Base-by-base conservation (phyloP, 2,329 filamentous ascomycete genomes). In the Xylariaceae sp. region DNA sequence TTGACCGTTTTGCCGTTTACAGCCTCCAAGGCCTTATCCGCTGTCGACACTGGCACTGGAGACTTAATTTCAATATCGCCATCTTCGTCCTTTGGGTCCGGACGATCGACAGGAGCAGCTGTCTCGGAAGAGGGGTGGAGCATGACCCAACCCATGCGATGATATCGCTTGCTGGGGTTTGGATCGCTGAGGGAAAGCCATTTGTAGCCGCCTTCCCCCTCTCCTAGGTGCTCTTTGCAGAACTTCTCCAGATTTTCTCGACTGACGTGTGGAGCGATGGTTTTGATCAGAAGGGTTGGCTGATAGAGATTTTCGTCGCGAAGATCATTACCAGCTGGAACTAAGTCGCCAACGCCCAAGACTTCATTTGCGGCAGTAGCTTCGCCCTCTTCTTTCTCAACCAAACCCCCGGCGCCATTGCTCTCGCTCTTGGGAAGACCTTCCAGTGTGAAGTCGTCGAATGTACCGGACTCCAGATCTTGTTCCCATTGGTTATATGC, bases 111-210 rank as follows among this genome's bases (percentile, higher is more conserved):
- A 11, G 81, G 74, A 35, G 77, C 71, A 4, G 75, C 67, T 17
- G 76, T 72, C 42, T 94, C 87, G 1, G 85, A 74, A 12, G 81
- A 81, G 13, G 89, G 85, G 57, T 97, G 86, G 9, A 98, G 76
- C 77, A 97, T 93, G 46, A 98, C 94, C 91, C 94, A 98, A 17
- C 93, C 93, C 64, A 98, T 97, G 17, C 93, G 85, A 61, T 98
- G 93, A 59, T 90, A 98, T 49, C 95, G 86, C 69, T 98, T 98
- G 57, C 89, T 85, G 2, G 93, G 93, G 59, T 98, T 98, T 0
- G 93, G 93, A 56, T 98, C 93, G 52, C 90, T 96, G 37, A 98
- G 76, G 26, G 91, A 97, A 4, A 98, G 74, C 83, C 91, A 97
- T 61, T 91, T 94, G 70, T 93, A 96, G 2, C 91, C 91, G 39